Base-by-base conservation (phyloP, 2,329 filamentous ascomycete genomes). In the Macroventuria anomochaeta region DNA sequence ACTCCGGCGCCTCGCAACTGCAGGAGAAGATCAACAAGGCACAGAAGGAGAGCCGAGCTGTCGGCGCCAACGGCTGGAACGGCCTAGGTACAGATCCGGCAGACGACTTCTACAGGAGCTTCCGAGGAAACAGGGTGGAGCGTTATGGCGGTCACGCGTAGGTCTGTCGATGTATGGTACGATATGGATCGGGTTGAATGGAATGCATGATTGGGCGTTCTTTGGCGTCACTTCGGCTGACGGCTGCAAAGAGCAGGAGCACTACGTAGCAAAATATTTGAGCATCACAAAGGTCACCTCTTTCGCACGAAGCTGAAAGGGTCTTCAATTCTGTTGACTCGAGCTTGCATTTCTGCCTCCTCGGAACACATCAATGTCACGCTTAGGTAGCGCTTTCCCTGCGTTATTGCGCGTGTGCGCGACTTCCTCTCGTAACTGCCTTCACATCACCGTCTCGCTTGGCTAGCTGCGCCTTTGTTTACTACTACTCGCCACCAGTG, bases 71-170 rank as follows among this genome's bases (percentile, higher is more conserved):
- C 61, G 74, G 79, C 39, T 79, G 76, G 59, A 74, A 75, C 53
- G 77, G 75, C 10, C 78, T 81, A 8, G 88, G 90, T 56, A 85
- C 82, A 53, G 88, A 90, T 69, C 88, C 89, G 13, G 88, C 90
- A 1, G 92, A 96, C 70, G 90, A 91, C 74, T 97, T 97, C 76
- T 96, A 95, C 74, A 85, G 90, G 42, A 96, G 91, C 49, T 96
- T 91, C 77, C 87, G 91, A 80, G 90, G 89, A n/a, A 62, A 65
- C 3, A 47, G 71, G 46, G 61, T 57, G 3, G 70, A 73, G 48
- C 57, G 69, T 25, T 74, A 71, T 51, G 69, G 70, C 7, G 70
- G 70, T 11, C 67, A 54, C 8, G 51, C 51, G 10, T 54, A 54
- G 37, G 18, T 10, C 10, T 15, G 18, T 7, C 17, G 23, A 3